Evolutionary conservation across 169 alveolate genomes (phyloP).

Genomic region (Neospora caninum): DNA sequence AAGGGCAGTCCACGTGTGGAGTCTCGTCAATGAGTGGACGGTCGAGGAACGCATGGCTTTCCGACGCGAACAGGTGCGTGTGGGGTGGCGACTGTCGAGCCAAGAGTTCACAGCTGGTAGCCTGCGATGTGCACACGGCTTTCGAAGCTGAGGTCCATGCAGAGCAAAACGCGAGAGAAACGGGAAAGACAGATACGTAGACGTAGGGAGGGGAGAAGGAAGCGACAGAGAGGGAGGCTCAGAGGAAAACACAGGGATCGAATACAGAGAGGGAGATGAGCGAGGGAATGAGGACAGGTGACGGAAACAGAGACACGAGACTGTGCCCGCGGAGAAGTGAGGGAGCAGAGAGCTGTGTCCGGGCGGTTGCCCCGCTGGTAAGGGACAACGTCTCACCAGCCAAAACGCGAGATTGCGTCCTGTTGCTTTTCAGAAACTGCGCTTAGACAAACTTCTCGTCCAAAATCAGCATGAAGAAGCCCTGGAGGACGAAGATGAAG

Average conservation of each 20-base stretch:
- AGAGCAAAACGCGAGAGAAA: background rate
- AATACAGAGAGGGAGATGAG: no score
- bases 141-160: background rate
- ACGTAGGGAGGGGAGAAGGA: background rate
- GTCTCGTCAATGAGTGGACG: constrained; percentile 96
- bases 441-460: constrained; percentile 86
- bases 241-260: no score
- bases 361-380: background rate
- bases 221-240: background rate
- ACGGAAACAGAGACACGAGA: background rate
- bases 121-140: background rate
- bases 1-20: constrained; percentile 96
- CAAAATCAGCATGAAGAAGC: constrained; percentile 68
- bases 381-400: no score
- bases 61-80: constrained; percentile 92
- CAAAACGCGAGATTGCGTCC: no score
- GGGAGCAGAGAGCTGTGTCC: background rate
- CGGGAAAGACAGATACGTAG: background rate
- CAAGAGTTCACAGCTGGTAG: background rate
- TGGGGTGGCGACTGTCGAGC: background rate
- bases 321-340: background rate
- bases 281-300: background rate
- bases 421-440: constrained; percentile 51
- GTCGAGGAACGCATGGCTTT: constrained; percentile 99
- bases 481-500: constrained; percentile 65